Evolutionary conservation across 768 basidiomycete genomes (phyloP).

Genomic region (Podaxis sp.): DNA sequence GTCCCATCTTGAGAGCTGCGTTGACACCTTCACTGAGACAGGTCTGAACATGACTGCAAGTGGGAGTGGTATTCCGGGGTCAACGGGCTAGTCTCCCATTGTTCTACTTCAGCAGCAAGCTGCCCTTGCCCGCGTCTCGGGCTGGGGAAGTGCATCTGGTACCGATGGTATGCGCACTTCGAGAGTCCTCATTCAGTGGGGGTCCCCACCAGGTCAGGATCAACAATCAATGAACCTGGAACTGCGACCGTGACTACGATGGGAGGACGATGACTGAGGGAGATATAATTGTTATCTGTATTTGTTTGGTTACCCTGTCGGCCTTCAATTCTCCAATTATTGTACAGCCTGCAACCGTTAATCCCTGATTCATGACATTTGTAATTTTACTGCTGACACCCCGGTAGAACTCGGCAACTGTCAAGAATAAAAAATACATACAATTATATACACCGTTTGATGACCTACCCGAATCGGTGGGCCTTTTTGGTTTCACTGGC

Average conservation of each 20-base stretch:
- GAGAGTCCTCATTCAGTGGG: background rate
- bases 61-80: background rate
- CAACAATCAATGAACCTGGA: constrained; percentile 4
- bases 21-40: background rate
- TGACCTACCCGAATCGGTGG: too few relatives aligned
- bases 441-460: too few relatives aligned
- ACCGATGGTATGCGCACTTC: background rate
- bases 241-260: constrained; percentile 20
- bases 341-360: background rate
- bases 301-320: background rate
- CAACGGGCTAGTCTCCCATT: background rate
- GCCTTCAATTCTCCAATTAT: background rate
- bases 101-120: background rate
- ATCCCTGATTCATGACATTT: too few relatives aligned
- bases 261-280: constrained; percentile 34
- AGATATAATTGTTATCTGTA: background rate
- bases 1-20: constrained; percentile 13
- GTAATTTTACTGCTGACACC: too few relatives aligned
- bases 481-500: too few relatives aligned
- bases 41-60: background rate
- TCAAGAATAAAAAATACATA: too few relatives aligned
- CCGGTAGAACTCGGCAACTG: too few relatives aligned
- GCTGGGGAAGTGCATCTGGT: background rate
- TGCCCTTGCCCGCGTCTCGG: background rate
- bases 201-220: background rate